Evolutionary conservation across 306 rosid genomes (phyloP).

Genomic region (Vigna nakashimae): DNA sequence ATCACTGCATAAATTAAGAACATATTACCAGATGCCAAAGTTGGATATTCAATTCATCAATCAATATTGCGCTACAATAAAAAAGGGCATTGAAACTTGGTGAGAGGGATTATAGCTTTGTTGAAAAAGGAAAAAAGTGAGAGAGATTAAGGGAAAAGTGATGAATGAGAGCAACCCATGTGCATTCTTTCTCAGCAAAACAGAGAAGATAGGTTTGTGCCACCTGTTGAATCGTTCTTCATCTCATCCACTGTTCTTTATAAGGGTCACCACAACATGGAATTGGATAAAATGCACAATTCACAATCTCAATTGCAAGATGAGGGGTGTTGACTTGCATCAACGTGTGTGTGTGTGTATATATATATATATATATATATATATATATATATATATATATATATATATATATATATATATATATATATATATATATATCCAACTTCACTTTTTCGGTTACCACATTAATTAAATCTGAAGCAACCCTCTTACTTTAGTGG

Average conservation of each 20-base stretch:
- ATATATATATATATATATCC: background rate
- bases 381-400: background rate
- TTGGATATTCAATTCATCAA: too few species aligned
- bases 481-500: too few species aligned
- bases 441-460: background rate
- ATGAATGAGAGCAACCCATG: slow-evolving; percentile 2
- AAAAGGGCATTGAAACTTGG: background rate
- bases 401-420: too few species aligned
- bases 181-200: background rate
- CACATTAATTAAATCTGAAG: too few species aligned
- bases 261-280: background rate
- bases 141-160: background rate
- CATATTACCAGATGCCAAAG: too few species aligned
- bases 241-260: background rate
- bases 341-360: background rate
- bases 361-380: background rate
- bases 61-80: too few species aligned
- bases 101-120: background rate
- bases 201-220: background rate
- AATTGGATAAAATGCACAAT: background rate
- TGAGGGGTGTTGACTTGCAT: background rate
- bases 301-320: background rate
- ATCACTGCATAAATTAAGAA: background rate
- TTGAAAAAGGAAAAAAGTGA: background rate
- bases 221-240: too few species aligned